Percentiles rank a stretch among this genome's conserved stretches.
Conservation (phyloP, 1,139 yeast species). For the Lodderomyces pseudojiufengensis region DNA sequence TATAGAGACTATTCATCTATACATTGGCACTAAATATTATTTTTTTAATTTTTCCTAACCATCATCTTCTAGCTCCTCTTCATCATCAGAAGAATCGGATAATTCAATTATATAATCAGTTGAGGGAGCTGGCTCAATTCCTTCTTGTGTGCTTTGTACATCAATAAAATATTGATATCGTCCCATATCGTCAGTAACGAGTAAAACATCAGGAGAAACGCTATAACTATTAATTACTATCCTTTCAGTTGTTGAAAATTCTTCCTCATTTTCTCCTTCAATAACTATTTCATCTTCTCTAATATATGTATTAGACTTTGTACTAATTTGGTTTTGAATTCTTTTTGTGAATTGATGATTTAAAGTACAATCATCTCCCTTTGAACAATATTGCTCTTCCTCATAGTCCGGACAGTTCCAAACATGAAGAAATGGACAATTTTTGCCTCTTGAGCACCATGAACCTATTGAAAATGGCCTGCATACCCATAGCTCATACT, state of each 20-base stretch:
- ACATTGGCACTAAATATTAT: not conserved
- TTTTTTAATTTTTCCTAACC: slow-evolving; percentile 1
- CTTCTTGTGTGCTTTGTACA: slow-evolving; percentile 8
- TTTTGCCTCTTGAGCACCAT: slow-evolving; percentile 59
- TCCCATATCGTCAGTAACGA: slow-evolving; percentile 20
- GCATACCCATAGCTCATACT: slow-evolving; percentile 49
- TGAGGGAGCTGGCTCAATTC: slow-evolving; percentile 11
- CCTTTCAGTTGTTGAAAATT: slow-evolving; percentile 9
- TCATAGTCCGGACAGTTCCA: slow-evolving; percentile 72
- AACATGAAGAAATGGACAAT: slow-evolving; percentile 56
- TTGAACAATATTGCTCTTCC: slow-evolving; percentile 54
- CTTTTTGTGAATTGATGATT: slow-evolving; percentile 39
- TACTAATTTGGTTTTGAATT: slow-evolving; percentile 26
- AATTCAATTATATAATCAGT: slow-evolving; percentile 21
- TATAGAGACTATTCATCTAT: not conserved
- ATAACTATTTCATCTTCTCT: slow-evolving; percentile 18
- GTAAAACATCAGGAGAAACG: slow-evolving; percentile 27
- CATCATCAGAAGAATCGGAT: slow-evolving; percentile 18
- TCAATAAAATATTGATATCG: slow-evolving; percentile 30
- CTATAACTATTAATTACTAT: slow-evolving; percentile 32
- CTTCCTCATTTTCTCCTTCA: not conserved
- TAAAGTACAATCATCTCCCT: slow-evolving; percentile 46
- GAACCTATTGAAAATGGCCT: slow-evolving; percentile 67
- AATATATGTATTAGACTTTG: slow-evolving; percentile 16
- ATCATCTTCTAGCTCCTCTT: slow-evolving; percentile 15